phyloP scores from a whole-genome alignment of 2,329 filamentous ascomycete genomes.

The Biscogniauxia mediterranea region DNA sequence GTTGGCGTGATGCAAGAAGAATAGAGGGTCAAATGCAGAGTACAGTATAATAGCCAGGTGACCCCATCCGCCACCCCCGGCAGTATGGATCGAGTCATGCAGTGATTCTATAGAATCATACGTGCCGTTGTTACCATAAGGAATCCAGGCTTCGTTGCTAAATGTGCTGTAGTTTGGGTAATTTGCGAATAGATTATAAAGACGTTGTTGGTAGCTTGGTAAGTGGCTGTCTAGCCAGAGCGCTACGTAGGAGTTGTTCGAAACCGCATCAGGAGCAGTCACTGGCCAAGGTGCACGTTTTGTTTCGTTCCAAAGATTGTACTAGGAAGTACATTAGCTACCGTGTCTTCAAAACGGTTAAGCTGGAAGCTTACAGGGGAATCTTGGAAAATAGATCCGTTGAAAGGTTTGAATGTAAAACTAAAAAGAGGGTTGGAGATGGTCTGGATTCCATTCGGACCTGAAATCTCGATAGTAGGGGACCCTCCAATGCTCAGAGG shows the following conservation, averaged over 20 bases:
- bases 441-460: constrained; percentile 52
- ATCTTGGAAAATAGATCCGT: constrained; percentile 56
- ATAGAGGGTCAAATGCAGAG: constrained; percentile 76
- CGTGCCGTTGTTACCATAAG: constrained; percentile 40
- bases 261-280: constrained; percentile 42
- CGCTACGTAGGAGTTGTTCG: constrained; percentile 59
- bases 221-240: constrained; percentile 51
- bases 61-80: constrained; percentile 49
- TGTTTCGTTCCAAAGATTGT: constrained; percentile 59
- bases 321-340: constrained; percentile 38
- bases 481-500: constrained; percentile 46
- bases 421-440: constrained; percentile 63
- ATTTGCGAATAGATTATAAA: constrained; percentile 66
- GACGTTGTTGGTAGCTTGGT: constrained; percentile 56
- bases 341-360: background rate
- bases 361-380: constrained; percentile 51
- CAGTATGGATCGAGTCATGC: constrained; percentile 62
- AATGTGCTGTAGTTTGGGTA: constrained; percentile 57
- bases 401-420: constrained; percentile 60
- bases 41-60: constrained; percentile 71
- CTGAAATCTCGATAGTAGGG: constrained; percentile 46
- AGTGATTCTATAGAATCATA: constrained; percentile 66
- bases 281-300: constrained; percentile 52
- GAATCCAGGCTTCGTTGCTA: constrained; percentile 66
- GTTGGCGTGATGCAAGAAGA: constrained; percentile 75